A percentile compares a stretch with the other conserved stretches of the same genome.
Conservation (phyloP, 441 rosid genomes). For the Manihot esculenta region DNA sequence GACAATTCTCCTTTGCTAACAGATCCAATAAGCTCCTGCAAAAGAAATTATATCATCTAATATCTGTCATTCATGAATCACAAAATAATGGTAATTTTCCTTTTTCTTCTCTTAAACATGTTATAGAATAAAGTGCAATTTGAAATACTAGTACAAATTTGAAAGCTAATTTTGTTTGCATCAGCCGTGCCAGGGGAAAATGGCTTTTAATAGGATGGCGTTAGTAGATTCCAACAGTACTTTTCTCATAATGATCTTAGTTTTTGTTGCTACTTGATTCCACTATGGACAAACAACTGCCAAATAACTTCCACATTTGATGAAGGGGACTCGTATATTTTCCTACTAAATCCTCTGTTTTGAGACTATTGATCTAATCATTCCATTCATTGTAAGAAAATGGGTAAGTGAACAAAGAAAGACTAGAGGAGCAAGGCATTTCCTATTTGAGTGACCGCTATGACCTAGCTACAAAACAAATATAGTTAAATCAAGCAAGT, state of each 20-base stretch:
- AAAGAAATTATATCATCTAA: slow-evolving; percentile 19
- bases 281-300: not conserved
- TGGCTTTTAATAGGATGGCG: not conserved
- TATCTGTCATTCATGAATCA: slow-evolving; percentile 3
- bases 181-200: not conserved
- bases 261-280: not conserved
- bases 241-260: not conserved
- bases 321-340: not conserved
- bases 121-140: not conserved
- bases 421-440: not conserved
- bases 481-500: too few relatives aligned
- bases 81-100: not conserved
- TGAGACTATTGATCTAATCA: too few relatives aligned
- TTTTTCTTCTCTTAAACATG: not conserved
- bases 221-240: not conserved
- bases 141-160: not conserved
- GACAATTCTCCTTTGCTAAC: slow-evolving; percentile 69
- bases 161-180: not conserved
- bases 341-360: not conserved
- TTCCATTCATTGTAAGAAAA: too few relatives aligned
- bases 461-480: too few relatives aligned
- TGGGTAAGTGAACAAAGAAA: not conserved
- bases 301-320: not conserved
- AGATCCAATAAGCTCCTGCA: slow-evolving; percentile 78
- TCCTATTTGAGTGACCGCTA: too few relatives aligned